Evolutionary conservation across 805 yeast species (phyloP).

Genomic region (Naumovozyma dairenensis): DNA sequence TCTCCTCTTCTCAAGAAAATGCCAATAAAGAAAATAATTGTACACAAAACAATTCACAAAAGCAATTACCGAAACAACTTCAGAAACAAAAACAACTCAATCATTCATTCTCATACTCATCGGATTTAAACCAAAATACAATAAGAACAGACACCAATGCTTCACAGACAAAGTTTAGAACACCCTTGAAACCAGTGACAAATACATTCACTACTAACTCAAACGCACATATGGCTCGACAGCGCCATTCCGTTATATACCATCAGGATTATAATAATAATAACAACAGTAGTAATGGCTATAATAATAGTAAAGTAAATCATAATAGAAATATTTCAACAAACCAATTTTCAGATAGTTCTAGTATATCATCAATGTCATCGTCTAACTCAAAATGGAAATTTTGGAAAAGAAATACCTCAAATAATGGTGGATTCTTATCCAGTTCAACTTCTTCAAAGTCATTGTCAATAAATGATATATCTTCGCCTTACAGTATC

Average conservation of each 20-base stretch:
- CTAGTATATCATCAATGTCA: constrained; percentile 17
- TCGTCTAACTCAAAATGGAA: constrained; percentile 24
- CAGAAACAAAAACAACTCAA: not conserved
- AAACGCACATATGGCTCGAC: constrained; percentile 2
- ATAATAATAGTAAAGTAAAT: not conserved
- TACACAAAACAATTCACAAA: not conserved
- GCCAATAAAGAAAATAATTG: not conserved
- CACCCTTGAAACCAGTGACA: constrained; percentile 10
- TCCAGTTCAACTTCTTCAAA: constrained; percentile 11
- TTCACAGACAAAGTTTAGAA: constrained; percentile 5
- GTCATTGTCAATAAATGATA: constrained; percentile 3
- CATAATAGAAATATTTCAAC: not conserved
- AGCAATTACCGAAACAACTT: not conserved
- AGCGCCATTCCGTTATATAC: constrained; percentile 5
- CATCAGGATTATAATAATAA: constrained; percentile 1
- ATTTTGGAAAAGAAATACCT: constrained; percentile 27
- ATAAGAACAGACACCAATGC: not conserved
- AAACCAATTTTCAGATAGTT: not conserved
- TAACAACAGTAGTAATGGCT: not conserved
- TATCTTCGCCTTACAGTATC: not conserved
- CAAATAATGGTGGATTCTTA: constrained; percentile 5
- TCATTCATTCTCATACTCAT: not conserved
- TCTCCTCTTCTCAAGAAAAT: not conserved
- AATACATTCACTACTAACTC: constrained; percentile 1
- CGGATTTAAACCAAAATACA: not conserved